These are phyloP conservation scores for Venturiaceae sp. DNA, from an alignment of 2,329 filamentous ascomycete genomes.

Conservation along the genomic window DNA sequence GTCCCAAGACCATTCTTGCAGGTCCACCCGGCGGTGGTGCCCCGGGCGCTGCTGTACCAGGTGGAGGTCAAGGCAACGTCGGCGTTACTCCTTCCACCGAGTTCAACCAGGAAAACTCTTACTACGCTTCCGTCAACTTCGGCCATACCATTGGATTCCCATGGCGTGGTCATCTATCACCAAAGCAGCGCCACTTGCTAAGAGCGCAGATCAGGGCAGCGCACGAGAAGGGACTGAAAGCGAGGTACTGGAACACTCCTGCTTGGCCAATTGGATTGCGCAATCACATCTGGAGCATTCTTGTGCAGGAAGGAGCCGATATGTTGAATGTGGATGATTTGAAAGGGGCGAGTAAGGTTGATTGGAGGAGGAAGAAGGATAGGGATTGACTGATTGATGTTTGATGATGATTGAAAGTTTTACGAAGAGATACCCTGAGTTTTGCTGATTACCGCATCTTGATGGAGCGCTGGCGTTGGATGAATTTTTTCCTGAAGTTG, in stretches of 20 bases:
- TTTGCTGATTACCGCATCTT: too few relatives aligned
- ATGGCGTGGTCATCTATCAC: constrained; percentile 37
- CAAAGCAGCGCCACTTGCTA: constrained; percentile 35
- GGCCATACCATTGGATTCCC: constrained; percentile 40
- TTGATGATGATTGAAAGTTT: neutral
- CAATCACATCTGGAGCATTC: constrained; percentile 44
- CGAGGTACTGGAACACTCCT: constrained; percentile 47
- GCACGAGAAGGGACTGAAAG: constrained; percentile 41
- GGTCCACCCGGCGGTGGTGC: neutral
- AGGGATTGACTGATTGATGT: neutral
- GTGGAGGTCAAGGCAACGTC: constrained; percentile 34
- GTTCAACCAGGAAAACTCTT: constrained; percentile 49
- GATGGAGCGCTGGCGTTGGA: too few relatives aligned
- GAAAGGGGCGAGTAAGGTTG: constrained; percentile 32
- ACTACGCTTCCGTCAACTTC: constrained; percentile 56
- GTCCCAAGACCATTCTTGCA: constrained; percentile 11
- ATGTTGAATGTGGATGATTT: constrained; percentile 51
- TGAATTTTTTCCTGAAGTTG: too few relatives aligned
- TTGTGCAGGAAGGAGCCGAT: constrained; percentile 45
- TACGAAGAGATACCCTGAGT: too few relatives aligned
- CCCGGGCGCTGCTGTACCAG: neutral
- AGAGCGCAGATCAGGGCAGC: constrained; percentile 43
- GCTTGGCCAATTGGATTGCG: constrained; percentile 44
- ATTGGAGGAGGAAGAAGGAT: constrained; percentile 30
- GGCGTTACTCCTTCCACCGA: constrained; percentile 27